Conservation (phyloP, 176 grass and related monocot species). For the Otatea glauca region DNA sequence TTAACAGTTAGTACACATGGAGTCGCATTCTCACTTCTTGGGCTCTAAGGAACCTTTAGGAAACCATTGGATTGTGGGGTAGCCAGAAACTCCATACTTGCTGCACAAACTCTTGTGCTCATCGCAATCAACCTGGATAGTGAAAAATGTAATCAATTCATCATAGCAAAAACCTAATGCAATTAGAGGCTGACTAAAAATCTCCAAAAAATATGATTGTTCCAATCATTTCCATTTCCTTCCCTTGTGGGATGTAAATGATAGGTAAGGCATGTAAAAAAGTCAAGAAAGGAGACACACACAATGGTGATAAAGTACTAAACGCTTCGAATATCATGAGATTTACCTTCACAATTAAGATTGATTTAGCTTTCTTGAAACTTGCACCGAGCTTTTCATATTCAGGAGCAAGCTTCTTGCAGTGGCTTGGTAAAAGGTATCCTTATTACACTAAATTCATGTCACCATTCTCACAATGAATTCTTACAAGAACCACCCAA, state of each 20-base stretch:
- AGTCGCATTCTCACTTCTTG: slow-evolving; percentile 86
- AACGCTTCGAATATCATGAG: neutral
- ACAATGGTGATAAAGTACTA: neutral
- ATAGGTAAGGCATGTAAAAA: neutral
- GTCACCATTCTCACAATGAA: neutral
- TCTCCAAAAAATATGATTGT: too few species aligned
- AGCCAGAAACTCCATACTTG: slow-evolving; percentile 96
- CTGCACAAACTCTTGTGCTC: slow-evolving; percentile 90
- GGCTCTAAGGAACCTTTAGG: slow-evolving; percentile 94
- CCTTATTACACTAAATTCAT: neutral
- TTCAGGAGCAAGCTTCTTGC: slow-evolving; percentile 99
- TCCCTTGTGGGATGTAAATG: neutral
- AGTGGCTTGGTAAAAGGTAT: slow-evolving; percentile 46
- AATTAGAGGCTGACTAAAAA: neutral
- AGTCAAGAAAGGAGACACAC: neutral
- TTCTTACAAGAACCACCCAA: neutral
- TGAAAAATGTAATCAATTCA: slow-evolving; percentile 1
- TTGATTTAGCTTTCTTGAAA: slow-evolving; percentile 93
- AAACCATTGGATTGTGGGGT: slow-evolving; percentile 98
- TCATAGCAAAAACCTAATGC: neutral
- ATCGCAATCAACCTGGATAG: slow-evolving; percentile 91
- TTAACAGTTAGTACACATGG: too few species aligned
- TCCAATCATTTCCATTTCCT: neutral
- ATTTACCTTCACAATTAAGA: slow-evolving; percentile 89
- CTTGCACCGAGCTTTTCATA: slow-evolving; percentile 90